Conservation (phyloP, 495 filamentous ascomycete species). For the Hyphodiscus hymeniophilus region DNA sequence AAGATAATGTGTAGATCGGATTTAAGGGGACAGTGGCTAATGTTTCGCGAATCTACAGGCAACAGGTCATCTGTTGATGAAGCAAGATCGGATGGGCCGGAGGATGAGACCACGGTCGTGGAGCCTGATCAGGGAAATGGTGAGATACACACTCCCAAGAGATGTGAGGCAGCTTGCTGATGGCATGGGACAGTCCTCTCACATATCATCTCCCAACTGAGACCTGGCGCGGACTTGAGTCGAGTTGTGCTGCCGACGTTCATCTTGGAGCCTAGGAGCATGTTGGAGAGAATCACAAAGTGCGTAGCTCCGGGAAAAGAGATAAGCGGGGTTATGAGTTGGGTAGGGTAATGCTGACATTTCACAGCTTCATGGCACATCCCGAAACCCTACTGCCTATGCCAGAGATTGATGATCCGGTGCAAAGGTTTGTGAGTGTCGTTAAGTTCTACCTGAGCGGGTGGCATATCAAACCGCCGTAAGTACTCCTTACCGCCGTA, state of each 20-base stretch:
- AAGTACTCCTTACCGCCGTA: constrained; percentile 25
- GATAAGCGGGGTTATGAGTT: neutral
- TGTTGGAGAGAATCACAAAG: constrained; percentile 99
- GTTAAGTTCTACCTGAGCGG: constrained; percentile 97
- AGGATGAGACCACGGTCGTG: constrained; percentile 70
- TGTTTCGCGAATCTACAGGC: constrained; percentile 25
- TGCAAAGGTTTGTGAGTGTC: constrained; percentile 85
- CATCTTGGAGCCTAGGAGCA: constrained; percentile 93
- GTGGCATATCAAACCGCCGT: constrained; percentile 99
- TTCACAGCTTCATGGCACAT: constrained; percentile 92
- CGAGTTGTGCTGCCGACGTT: constrained; percentile 94
- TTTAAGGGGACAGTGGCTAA: constrained; percentile 2
- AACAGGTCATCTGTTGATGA: constrained; percentile 41
- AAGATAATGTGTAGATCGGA: neutral
- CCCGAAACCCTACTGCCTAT: constrained; percentile 91
- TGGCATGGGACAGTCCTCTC: constrained; percentile 55
- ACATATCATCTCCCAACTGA: constrained; percentile 94
- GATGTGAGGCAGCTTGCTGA: neutral
- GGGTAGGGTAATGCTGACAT: constrained; percentile 16
- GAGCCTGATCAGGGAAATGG: constrained; percentile 70
- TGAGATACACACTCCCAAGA: constrained; percentile 25
- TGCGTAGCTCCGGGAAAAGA: constrained; percentile 30
- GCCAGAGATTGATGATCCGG: constrained; percentile 78
- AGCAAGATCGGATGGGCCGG: constrained; percentile 24
- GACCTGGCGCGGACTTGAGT: constrained; percentile 91